phyloP scores from a whole-genome alignment of 345 rosid species.

The sweet orange (Citrus sinensis) region DNA sequence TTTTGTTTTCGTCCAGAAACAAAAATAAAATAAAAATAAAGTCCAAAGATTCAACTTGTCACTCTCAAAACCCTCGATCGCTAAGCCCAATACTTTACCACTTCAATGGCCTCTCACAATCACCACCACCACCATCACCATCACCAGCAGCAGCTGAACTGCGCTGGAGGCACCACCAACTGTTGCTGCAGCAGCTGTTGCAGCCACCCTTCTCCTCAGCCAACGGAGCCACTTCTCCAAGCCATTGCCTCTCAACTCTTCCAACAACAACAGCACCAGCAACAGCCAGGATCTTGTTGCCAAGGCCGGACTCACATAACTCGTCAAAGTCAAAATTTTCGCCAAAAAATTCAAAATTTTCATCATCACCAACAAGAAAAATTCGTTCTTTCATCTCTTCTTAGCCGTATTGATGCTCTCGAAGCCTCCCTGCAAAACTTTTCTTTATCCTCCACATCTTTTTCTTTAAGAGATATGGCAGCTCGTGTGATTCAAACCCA shows the following conservation, averaged over 20 bases:
- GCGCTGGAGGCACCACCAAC: constrained; percentile 7
- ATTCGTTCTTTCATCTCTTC: constrained; percentile 41
- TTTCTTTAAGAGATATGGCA: constrained; percentile 59
- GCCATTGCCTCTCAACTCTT: constrained; percentile 44
- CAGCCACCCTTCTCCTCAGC: constrained; percentile 25
- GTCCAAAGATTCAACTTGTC: not conserved
- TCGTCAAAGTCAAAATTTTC: constrained; percentile 15
- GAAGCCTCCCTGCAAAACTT: constrained; percentile 44
- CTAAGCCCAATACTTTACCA: not conserved
- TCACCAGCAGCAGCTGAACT: constrained; percentile 4
- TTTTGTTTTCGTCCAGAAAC: too few relatives aligned
- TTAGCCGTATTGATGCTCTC: constrained; percentile 50
- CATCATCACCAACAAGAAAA: constrained; percentile 15
- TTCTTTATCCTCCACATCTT: constrained; percentile 17
- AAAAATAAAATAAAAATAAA: not conserved
- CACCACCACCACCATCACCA: constrained; percentile 25
- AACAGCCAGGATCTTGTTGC: constrained; percentile 14
- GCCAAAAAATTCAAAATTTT: constrained; percentile 1
- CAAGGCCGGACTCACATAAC: constrained; percentile 14
- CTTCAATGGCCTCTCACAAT: constrained; percentile 53
- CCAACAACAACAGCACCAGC: constrained; percentile 32
- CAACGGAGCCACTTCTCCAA: constrained; percentile 49
- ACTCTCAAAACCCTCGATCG: not conserved
- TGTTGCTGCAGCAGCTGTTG: constrained; percentile 28
- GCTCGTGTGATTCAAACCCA: constrained; percentile 81